Evolutionary conservation across 331 rosid genomes (phyloP).

Genomic region (Telfairia occidentalis): DNA sequence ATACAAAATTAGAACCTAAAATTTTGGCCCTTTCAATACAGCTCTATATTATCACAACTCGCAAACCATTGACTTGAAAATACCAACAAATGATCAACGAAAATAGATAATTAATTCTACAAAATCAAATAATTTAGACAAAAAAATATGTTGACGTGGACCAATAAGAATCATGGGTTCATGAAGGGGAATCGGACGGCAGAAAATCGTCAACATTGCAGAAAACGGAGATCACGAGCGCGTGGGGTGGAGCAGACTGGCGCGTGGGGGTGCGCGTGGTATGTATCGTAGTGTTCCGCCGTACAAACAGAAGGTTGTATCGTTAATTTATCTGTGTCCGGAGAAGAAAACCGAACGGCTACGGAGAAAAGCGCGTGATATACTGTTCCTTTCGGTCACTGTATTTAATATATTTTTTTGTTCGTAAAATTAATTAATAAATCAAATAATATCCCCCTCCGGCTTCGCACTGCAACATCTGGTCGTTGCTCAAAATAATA

Average conservation of each 20-base stretch:
- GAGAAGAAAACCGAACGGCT: background rate
- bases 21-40: too few species aligned
- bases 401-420: background rate
- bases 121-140: background rate
- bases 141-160: background rate
- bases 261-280: background rate
- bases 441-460: background rate
- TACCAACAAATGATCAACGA: background rate
- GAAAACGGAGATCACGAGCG: background rate
- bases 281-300: background rate
- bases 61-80: background rate
- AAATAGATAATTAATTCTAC: background rate
- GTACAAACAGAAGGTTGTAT: background rate
- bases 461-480: background rate
- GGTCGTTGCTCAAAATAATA: background rate
- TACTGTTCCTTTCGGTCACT: background rate
- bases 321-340: background rate
- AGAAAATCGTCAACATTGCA: background rate
- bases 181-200: background rate
- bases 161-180: background rate
- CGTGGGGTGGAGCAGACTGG: background rate
- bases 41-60: conserved; percentile 1
- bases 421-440: background rate
- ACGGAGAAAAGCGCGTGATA: conserved; percentile 5
- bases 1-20: too few species aligned